Evolutionary conservation across 2,329 filamentous ascomycete species (phyloP).

Genomic region (Alternaria brassicae): DNA sequence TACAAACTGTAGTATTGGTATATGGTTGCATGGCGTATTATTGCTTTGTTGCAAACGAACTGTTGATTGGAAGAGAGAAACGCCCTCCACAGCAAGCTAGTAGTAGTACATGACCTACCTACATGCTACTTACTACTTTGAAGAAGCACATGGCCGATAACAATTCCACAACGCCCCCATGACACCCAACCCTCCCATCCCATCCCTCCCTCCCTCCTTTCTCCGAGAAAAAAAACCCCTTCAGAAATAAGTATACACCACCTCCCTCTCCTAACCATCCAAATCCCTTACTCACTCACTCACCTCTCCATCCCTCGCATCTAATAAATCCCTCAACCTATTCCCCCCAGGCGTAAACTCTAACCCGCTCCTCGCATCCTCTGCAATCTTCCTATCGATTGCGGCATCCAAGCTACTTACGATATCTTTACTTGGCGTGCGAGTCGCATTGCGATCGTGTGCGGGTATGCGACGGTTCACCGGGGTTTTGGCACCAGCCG

Average conservation of each 20-base stretch:
- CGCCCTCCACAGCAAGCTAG: no score
- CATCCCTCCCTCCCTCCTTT: no score
- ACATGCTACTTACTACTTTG: not conserved
- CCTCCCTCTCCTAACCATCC: not conserved
- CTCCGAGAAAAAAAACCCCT: no score
- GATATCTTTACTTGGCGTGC: slow-evolving; percentile 36
- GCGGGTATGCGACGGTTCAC: not conserved
- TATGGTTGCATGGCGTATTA: no score
- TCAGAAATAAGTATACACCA: not conserved
- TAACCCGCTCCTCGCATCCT: slow-evolving; percentile 21
- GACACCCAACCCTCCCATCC: not conserved
- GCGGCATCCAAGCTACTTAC: slow-evolving; percentile 26
- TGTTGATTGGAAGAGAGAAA: no score
- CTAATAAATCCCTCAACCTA: slow-evolving; percentile 20
- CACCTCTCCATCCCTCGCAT: not conserved
- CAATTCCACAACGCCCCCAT: not conserved
- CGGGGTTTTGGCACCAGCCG: not conserved
- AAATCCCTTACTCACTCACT: not conserved
- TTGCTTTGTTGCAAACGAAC: no score
- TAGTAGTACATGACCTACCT: not conserved
- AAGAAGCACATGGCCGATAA: not conserved
- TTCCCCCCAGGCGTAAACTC: slow-evolving; percentile 24
- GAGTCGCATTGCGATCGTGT: slow-evolving; percentile 21
- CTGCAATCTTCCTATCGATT: slow-evolving; percentile 38
- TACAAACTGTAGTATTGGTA: no score